phyloP scores from a whole-genome alignment of 176 grass and related monocot genomes.

The Miscanthus lutarioriparius region DNA sequence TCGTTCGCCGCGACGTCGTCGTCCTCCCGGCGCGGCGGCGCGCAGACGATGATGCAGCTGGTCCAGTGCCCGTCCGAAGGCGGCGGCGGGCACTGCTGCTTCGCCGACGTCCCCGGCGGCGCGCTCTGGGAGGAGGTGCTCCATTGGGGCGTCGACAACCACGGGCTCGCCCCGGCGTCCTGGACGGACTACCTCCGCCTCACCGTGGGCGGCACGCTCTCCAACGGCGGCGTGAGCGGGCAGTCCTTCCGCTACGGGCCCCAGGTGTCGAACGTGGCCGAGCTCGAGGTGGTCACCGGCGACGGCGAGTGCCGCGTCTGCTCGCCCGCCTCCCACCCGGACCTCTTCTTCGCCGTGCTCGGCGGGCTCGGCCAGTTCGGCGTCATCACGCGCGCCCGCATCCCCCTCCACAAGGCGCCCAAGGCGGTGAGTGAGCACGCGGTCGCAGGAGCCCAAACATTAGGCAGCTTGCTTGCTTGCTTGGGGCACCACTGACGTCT shows the following conservation, averaged over 20 bases:
- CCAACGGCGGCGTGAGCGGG: slow-evolving; percentile 88
- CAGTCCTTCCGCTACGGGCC: slow-evolving; percentile 85
- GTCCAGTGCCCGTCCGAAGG: neutral
- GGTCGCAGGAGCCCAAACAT: no score
- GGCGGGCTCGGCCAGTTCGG: slow-evolving; percentile 98
- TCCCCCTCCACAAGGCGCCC: slow-evolving; percentile 67
- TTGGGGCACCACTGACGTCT: no score
- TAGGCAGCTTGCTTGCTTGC: no score
- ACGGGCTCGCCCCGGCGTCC: slow-evolving; percentile 63
- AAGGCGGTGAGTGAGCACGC: slow-evolving; percentile 36
- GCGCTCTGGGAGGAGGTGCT: slow-evolving; percentile 95
- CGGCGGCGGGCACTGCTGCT: neutral
- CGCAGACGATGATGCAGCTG: slow-evolving; percentile 34
- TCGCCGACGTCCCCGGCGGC: slow-evolving; percentile 72
- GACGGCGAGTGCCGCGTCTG: slow-evolving; percentile 62
- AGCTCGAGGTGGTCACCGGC: slow-evolving; percentile 76
- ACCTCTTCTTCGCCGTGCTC: slow-evolving; percentile 87
- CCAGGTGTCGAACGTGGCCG: slow-evolving; percentile 82
- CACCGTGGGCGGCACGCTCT: slow-evolving; percentile 96
- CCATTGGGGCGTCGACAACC: slow-evolving; percentile 61
- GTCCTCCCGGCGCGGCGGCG: neutral
- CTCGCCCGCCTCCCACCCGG: slow-evolving; percentile 43
- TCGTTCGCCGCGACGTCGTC: slow-evolving; percentile 15
- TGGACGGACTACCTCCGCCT: slow-evolving; percentile 97
- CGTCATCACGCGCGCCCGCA: slow-evolving; percentile 83